phyloP scores from a whole-genome alignment of 176 grass and related monocot species.

The Phyllostachys edulis region DNA sequence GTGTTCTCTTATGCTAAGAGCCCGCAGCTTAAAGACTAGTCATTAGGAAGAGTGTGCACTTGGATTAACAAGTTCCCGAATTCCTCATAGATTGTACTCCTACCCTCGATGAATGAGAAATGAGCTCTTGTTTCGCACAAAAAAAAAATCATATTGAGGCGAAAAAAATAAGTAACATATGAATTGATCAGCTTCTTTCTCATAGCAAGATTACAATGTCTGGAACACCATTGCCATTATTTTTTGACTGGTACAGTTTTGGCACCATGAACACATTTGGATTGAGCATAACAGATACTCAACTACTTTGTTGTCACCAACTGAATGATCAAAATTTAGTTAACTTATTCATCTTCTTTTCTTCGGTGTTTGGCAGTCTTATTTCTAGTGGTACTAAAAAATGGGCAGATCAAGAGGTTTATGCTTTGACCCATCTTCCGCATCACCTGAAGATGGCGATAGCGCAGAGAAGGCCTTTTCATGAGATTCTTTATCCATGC shows the following conservation, averaged over 20 bases:
- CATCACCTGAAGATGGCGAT: constrained; percentile 18
- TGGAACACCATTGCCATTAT: not conserved
- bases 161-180: not conserved
- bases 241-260: constrained; percentile 13
- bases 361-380: not conserved
- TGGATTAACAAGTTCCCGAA: too few species aligned
- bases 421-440: constrained; percentile 20
- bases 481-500: constrained; percentile 69
- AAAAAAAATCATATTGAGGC: not conserved
- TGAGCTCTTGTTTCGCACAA: too few species aligned
- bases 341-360: constrained; percentile 1
- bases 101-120: too few species aligned
- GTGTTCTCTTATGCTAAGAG: not conserved
- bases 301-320: not conserved
- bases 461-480: constrained; percentile 36
- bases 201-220: not conserved
- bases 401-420: constrained; percentile 71
- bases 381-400: constrained; percentile 56
- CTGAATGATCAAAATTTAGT: constrained; percentile 17
- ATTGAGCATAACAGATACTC: not conserved
- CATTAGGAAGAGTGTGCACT: too few species aligned
- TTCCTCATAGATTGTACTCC: too few species aligned
- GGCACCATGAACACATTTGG: not conserved
- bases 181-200: not conserved
- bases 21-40: too few species aligned